A percentile compares a stretch with the other conserved stretches of the same genome.
Evolutionary conservation across 805 yeast genomes (phyloP).

Genomic region (Alloascoidea africana): DNA sequence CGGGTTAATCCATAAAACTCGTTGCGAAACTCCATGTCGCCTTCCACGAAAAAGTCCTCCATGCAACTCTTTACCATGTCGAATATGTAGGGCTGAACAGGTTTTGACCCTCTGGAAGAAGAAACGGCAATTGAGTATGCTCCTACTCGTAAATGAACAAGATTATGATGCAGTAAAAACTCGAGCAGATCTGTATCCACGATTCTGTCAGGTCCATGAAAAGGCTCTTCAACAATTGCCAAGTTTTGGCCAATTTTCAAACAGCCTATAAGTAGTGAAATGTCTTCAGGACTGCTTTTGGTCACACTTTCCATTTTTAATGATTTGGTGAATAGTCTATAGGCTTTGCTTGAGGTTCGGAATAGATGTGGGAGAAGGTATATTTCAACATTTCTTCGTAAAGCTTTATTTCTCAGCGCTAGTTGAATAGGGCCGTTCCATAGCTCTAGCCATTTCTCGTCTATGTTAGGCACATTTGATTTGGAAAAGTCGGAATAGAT

Average conservation of each 20-base stretch:
- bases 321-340: slow-evolving; percentile 21
- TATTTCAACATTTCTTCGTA: slow-evolving; percentile 32
- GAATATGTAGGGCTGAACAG: slow-evolving; percentile 31
- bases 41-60: slow-evolving; percentile 43
- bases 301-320: slow-evolving; percentile 9
- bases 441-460: slow-evolving; percentile 27
- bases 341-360: slow-evolving; percentile 30
- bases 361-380: slow-evolving; percentile 54
- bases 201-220: slow-evolving; percentile 18
- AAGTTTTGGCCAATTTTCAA: slow-evolving; percentile 51
- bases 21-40: slow-evolving; percentile 53
- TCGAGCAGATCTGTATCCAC: slow-evolving; percentile 20
- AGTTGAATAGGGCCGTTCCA: slow-evolving; percentile 32
- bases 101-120: slow-evolving; percentile 45
- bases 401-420: slow-evolving; percentile 18
- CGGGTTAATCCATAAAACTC: slow-evolving; percentile 47
- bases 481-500: background rate
- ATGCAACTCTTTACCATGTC: slow-evolving; percentile 27
- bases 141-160: slow-evolving; percentile 28
- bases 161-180: slow-evolving; percentile 29
- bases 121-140: slow-evolving; percentile 47
- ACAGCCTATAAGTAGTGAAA: slow-evolving; percentile 33
- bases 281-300: slow-evolving; percentile 10
- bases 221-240: slow-evolving; percentile 36
- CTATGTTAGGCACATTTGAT: slow-evolving; percentile 12